phyloP scores from a whole-genome alignment of 148 eudicot genomes.

The Nepenthes gracilis region DNA sequence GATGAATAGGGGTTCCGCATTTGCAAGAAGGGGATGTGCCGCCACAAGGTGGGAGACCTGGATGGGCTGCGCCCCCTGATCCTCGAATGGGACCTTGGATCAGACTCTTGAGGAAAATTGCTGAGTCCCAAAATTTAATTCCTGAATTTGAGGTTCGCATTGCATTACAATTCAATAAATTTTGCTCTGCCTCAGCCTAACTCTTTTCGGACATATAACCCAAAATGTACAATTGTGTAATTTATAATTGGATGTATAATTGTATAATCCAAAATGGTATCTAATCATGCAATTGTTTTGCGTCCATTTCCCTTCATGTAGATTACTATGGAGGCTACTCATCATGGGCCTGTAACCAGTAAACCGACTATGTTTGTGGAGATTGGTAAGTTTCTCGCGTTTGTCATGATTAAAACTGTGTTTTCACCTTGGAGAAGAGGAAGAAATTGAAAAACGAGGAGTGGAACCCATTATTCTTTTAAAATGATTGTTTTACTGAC shows the following conservation, averaged over 20 bases:
- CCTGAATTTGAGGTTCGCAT: conserved; percentile 79
- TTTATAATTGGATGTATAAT: not conserved
- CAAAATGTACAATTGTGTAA: not conserved
- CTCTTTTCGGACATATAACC: not conserved
- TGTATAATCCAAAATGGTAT: not conserved
- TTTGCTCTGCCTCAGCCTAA: not conserved
- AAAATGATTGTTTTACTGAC: too few relatives aligned
- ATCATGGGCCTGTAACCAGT: conserved; percentile 83
- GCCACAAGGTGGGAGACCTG: conserved; percentile 84
- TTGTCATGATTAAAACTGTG: not conserved
- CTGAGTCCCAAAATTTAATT: conserved; percentile 43
- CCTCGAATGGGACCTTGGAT: conserved; percentile 82
- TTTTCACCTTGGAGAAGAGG: too few relatives aligned
- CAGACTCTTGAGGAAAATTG: conserved; percentile 52
- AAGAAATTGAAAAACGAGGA: not conserved
- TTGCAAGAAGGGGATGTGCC: conserved; percentile 70
- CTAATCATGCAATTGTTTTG: not conserved
- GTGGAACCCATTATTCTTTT: not conserved
- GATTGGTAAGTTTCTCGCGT: conserved; percentile 35
- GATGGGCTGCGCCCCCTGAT: conserved; percentile 85
- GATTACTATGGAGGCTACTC: conserved; percentile 92
- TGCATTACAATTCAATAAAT: not conserved
- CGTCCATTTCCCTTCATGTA: conserved; percentile 12
- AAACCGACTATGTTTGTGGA: conserved; percentile 86
- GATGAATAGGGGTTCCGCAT: conserved; percentile 64